Base-by-base conservation (phyloP, 1,139 yeast genomes). In the Meyerozyma carpophila region DNA sequence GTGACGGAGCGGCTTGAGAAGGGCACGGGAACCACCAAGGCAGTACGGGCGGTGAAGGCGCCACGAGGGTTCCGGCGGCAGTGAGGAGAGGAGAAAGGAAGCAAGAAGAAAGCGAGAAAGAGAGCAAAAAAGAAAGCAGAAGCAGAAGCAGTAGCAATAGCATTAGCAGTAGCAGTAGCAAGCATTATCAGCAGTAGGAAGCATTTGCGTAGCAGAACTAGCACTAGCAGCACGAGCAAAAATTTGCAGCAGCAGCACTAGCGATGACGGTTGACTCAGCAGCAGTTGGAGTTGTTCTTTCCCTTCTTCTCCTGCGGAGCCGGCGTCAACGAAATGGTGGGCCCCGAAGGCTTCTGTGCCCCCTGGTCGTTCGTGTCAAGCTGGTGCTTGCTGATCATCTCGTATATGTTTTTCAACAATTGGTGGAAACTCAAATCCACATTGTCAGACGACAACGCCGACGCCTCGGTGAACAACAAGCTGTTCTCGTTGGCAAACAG, bases 361-460 rank as follows among this genome's bases (percentile, higher is more conserved):
- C 73, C 70, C 42, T 65, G 71, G 56, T 76, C 82, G 49, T 77
- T 78, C 60, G 90, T 69, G 60, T 93, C 96, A 55, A 91, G 81
- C 64, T 84, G 90, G 61, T 86, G 91, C 63, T 85, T 85, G 52
- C 88, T 82, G 49, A 87, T 87, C 89, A 86, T 87, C 58, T 91
- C 96, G 68, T 91, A 91, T 57, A 93, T 93, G 58, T 91, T 90
- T 54, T 90, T 87, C 57, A 90, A 79, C 54, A 94, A 79, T 63
- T 90, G 95, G 63, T 90, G 90, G 78, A 93, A 93, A 4, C 97
- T 93, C 54, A 82, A 77, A 63, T 93, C 98, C 47, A 93, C 98
- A 64, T 94, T 94, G 58, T 93, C 95, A 37, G 96, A 84, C 57
- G 90, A 90, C 53, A 94, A 77, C 16, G 98, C 98, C 48, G 95